Base-by-base conservation (phyloP, 495 filamentous ascomycete genomes). In the Penicillium odoratum region DNA sequence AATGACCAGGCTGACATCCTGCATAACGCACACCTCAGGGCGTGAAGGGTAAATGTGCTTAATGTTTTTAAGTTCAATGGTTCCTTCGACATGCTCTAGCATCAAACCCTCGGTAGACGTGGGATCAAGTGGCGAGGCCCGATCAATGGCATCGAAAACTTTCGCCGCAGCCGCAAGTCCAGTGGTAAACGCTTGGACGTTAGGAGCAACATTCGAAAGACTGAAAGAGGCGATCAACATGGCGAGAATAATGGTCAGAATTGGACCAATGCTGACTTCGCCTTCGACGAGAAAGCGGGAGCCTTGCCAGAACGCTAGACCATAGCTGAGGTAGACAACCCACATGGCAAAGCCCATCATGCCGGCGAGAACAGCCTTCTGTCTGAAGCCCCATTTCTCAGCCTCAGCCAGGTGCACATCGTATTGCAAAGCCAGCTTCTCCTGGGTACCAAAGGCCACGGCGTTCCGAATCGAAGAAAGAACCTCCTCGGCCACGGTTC, bases 291-390 rank as follows among this genome's bases (percentile, higher is more conserved):
- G 78, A 21, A 73, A 72, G 38, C 63, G 68, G 48, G 78, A 81
- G 8, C 85, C 86, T 56, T 87, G 79, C 83, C 83, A 89, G 57
- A 85, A 88, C 0, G 85, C 85, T 9, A 89, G 67, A 18, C 78
- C 85, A 63, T 86, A 86, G 10, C 81, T 84, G 3, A 80, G 75
- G 59, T 82, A 87, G 7, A 81, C 82, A 57, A 87, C 81, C 52
- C 88, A 87, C 58, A 85, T 88, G 28, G 88, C 65, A 21, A 83
- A 59, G 2, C 85, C 85, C 18, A 83, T 76, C 6, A 81, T 67
- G 2, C 78, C 85, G 7, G 76, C 71, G 0, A 80, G 81, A 4
- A 78, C 57, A 7, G 81, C 77, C 62, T 87, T 88, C 49, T 81
- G 82, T 28, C 83, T 59, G 0, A 51, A 38, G 82, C 84, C 34